These are phyloP conservation scores for Rauvolfia tetraphylla DNA, from an alignment of 257 asterid genomes.

Conservation along the genomic window DNA sequence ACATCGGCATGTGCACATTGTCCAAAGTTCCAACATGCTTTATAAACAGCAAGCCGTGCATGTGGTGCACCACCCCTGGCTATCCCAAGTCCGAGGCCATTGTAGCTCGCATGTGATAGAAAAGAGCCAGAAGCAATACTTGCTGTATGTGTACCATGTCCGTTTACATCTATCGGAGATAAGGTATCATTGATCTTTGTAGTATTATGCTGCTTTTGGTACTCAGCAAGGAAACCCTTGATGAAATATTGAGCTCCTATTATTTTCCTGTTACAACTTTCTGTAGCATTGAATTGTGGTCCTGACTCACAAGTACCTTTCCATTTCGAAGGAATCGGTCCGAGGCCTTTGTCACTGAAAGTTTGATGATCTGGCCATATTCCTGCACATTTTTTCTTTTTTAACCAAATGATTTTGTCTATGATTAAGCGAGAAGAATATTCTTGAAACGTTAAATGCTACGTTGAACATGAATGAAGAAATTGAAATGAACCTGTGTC, in stretches of 20 bases:
- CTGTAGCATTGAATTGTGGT: constrained; percentile 38
- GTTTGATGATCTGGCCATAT: constrained; percentile 82
- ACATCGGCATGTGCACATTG: constrained; percentile 22
- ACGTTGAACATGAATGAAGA: neutral
- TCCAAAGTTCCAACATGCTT: constrained; percentile 14
- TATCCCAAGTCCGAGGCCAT: constrained; percentile 30
- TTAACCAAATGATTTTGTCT: no score
- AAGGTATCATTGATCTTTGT: constrained; percentile 18
- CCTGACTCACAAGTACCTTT: constrained; percentile 72
- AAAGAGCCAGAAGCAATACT: constrained; percentile 31
- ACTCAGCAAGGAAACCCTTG: constrained; percentile 21
- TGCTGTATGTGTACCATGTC: constrained; percentile 33
- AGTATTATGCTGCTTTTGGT: constrained; percentile 3
- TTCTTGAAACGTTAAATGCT: no score
- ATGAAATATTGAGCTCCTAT: constrained; percentile 43
- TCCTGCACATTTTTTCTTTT: constrained; percentile 36
- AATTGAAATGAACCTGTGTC: constrained; percentile 35
- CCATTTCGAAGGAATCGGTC: constrained; percentile 64
- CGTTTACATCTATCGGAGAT: constrained; percentile 29
- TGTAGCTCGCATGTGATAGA: constrained; percentile 20
- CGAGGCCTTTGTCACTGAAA: constrained; percentile 48
- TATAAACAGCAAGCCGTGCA: constrained; percentile 38
- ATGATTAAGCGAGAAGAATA: no score
- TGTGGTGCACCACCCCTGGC: constrained; percentile 41
- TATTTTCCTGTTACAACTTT: constrained; percentile 37